A percentile compares a stretch with the other conserved stretches of the same genome.
Evolutionary conservation across 352 stramenopile genomes (phyloP).

Genomic region (Globisporangium splendens): DNA sequence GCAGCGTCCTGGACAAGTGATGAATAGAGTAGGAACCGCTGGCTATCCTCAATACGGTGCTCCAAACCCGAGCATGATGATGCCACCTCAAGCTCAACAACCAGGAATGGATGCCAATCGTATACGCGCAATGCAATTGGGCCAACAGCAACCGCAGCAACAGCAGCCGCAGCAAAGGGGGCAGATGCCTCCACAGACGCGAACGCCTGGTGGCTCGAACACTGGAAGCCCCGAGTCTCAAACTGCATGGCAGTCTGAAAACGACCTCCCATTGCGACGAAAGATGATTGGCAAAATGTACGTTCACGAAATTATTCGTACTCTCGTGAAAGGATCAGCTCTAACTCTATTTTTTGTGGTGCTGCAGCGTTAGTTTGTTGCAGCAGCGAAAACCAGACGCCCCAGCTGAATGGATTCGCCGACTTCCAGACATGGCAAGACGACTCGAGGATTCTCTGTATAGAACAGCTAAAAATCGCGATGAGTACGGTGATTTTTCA

Average conservation of each 20-base stretch:
- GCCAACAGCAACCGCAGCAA: slow-evolving; percentile 18
- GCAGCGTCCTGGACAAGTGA: slow-evolving; percentile 49
- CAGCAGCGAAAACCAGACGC: slow-evolving; percentile 96
- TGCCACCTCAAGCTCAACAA: slow-evolving; percentile 35
- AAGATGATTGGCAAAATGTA: slow-evolving; percentile 93
- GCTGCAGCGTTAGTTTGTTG: slow-evolving; percentile 89
- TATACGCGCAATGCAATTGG: slow-evolving; percentile 37
- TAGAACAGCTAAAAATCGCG: slow-evolving; percentile 86
- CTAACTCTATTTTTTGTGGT: slow-evolving; percentile 4
- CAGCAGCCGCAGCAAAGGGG: slow-evolving; percentile 11
- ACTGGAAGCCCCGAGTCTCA: slow-evolving; percentile 41
- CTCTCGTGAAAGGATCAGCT: slow-evolving; percentile 1
- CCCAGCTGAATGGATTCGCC: slow-evolving; percentile 95
- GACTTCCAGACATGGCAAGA: slow-evolving; percentile 97
- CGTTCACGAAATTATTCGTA: slow-evolving; percentile 9
- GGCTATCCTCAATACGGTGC: slow-evolving; percentile 60
- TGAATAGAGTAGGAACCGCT: slow-evolving; percentile 43
- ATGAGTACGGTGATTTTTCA: slow-evolving; percentile 95
- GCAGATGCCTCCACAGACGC: slow-evolving; percentile 39
- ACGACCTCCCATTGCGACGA: slow-evolving; percentile 76
- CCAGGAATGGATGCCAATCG: slow-evolving; percentile 34
- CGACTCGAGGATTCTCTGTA: slow-evolving; percentile 98
- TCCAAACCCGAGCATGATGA: slow-evolving; percentile 66
- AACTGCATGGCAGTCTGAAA: slow-evolving; percentile 84
- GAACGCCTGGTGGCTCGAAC: slow-evolving; percentile 33